Evolutionary conservation across 192 early-diverging fungal genomes (phyloP).

Genomic region (Mortierella antarctica): DNA sequence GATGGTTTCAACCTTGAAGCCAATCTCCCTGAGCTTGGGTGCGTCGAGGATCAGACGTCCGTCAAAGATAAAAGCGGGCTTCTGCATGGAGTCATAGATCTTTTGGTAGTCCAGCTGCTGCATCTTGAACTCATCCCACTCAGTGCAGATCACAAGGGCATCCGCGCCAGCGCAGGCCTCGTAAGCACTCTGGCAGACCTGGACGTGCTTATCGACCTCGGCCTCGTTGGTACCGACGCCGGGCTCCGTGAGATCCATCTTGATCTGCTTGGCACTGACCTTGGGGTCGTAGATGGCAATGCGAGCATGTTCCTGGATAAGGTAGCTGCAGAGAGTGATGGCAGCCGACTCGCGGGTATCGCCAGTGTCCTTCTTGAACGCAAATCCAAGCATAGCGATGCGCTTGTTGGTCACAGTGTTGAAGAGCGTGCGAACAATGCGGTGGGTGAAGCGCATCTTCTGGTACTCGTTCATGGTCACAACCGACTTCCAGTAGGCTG

Average conservation of each 20-base stretch:
- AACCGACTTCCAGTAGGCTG: constrained; percentile 93
- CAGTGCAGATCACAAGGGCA: constrained; percentile 85
- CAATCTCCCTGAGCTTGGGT: constrained; percentile 73
- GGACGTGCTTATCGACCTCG: constrained; percentile 70
- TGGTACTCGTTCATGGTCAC: constrained; percentile 94
- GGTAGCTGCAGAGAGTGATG: constrained; percentile 82
- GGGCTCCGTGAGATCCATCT: constrained; percentile 70
- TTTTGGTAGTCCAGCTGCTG: constrained; percentile 70
- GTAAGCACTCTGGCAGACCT: constrained; percentile 73
- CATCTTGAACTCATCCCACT: constrained; percentile 93
- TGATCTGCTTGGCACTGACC: constrained; percentile 79
- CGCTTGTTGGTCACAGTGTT: constrained; percentile 84
- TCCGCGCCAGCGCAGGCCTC: constrained; percentile 76
- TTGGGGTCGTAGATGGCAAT: constrained; percentile 93
- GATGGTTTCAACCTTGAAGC: constrained; percentile 80
- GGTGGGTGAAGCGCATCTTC: constrained; percentile 83
- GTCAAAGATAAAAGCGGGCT: constrained; percentile 92
- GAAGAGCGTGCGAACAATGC: constrained; percentile 78
- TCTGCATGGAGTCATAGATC: constrained; percentile 78
- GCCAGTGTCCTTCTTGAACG: constrained; percentile 95
- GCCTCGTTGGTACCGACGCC: constrained; percentile 61
- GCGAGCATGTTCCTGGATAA: constrained; percentile 81
- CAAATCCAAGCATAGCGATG: constrained; percentile 88
- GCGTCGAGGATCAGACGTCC: constrained; percentile 85
- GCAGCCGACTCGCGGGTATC: constrained; percentile 94